phyloP scores from a whole-genome alignment of 208 protist genomes.

The Trypanosomatidae sp. region DNA sequence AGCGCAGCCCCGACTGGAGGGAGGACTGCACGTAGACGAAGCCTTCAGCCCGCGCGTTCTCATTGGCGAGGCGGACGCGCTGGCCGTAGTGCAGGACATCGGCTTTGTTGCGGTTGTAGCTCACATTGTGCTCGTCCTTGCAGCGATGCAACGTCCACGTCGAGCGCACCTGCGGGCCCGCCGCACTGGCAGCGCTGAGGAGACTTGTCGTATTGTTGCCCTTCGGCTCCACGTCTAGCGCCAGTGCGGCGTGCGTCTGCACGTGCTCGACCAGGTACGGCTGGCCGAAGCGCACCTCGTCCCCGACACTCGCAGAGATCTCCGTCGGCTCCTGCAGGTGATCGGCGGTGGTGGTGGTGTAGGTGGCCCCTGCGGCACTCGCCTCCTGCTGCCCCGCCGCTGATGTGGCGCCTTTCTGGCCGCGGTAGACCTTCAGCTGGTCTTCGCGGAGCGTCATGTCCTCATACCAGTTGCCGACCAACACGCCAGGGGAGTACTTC shows the following conservation, averaged over 20 bases:
- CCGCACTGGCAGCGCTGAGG: slow-evolving; percentile 27
- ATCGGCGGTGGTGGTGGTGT: slow-evolving; percentile 2
- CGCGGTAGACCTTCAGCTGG: slow-evolving; percentile 69
- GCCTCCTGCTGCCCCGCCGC: slow-evolving; percentile 6
- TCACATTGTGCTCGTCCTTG: slow-evolving; percentile 68
- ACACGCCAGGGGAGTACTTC: slow-evolving; percentile 81
- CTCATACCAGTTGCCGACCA: slow-evolving; percentile 91
- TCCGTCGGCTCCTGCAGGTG: slow-evolving; percentile 36
- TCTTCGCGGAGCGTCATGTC: slow-evolving; percentile 74
- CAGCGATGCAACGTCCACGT: slow-evolving; percentile 79
- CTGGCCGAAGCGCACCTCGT: slow-evolving; percentile 50
- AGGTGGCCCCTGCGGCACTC: background rate
- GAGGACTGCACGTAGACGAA: slow-evolving; percentile 75
- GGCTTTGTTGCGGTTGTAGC: slow-evolving; percentile 48
- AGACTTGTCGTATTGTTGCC: background rate
- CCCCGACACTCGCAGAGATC: slow-evolving; percentile 20
- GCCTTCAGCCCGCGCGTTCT: slow-evolving; percentile 47
- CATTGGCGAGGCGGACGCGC: slow-evolving; percentile 76
- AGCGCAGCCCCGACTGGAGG: slow-evolving; percentile 39
- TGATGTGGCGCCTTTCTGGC: slow-evolving; percentile 18
- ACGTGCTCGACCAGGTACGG: slow-evolving; percentile 54
- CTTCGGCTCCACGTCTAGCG: slow-evolving; percentile 39
- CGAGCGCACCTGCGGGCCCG: slow-evolving; percentile 48
- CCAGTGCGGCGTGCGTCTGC: slow-evolving; percentile 46
- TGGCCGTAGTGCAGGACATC: slow-evolving; percentile 88